phyloP scores from a whole-genome alignment of 345 rosid genomes.

The Hibiscus trionum region DNA sequence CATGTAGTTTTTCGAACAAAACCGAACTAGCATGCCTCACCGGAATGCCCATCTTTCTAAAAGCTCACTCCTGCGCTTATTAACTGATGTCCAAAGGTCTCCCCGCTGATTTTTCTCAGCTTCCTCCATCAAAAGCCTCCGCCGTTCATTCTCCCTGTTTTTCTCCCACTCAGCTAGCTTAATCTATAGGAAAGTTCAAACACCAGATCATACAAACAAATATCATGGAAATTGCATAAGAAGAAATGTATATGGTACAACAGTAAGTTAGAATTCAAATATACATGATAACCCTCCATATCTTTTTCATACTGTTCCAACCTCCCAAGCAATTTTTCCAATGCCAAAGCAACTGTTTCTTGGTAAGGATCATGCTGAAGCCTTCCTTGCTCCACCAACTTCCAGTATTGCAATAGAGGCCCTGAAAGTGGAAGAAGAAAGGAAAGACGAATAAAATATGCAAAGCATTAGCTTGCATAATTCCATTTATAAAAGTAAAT shows the following conservation, averaged over 20 bases:
- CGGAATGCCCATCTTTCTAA: slow-evolving; percentile 55
- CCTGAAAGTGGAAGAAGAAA: slow-evolving; percentile 23
- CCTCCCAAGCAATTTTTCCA: slow-evolving; percentile 60
- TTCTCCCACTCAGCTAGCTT: slow-evolving; percentile 72
- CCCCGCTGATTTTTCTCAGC: slow-evolving; percentile 66
- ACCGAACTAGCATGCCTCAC: slow-evolving; percentile 27
- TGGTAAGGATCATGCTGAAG: slow-evolving; percentile 69
- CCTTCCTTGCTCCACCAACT: slow-evolving; percentile 63
- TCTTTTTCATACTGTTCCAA: slow-evolving; percentile 73
- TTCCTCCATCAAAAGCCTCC: slow-evolving; percentile 65
- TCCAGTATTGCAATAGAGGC: slow-evolving; percentile 42
- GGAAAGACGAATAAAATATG: neutral
- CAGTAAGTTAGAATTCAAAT: neutral
- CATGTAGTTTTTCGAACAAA: neutral
- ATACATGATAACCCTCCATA: slow-evolving; percentile 83
- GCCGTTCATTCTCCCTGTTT: slow-evolving; percentile 58
- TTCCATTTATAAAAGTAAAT: neutral
- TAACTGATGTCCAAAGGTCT: slow-evolving; percentile 47
- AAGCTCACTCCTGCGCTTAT: slow-evolving; percentile 40
- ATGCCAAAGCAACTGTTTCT: slow-evolving; percentile 60
- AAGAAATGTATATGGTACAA: neutral
- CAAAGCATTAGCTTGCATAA: neutral
- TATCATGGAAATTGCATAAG: neutral
- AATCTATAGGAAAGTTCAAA: slow-evolving; percentile 28
- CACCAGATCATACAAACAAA: slow-evolving; percentile 5